These are phyloP conservation scores for Truncatella angustata DNA, from an alignment of 2,329 filamentous ascomycete species.

Conservation along the genomic window DNA sequence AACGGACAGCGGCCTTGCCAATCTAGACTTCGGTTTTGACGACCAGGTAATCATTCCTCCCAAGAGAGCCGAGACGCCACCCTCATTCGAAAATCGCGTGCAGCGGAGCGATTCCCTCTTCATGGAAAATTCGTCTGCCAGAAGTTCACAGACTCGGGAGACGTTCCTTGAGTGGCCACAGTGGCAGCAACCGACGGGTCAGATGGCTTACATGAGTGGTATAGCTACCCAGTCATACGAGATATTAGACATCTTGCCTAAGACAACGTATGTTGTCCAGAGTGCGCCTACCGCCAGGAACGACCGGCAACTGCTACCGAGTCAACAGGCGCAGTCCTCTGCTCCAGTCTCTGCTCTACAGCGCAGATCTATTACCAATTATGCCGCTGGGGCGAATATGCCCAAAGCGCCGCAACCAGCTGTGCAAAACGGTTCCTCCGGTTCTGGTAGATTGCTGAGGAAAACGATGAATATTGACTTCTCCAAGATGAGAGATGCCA, in stretches of 20 bases:
- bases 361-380: neutral
- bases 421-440: neutral
- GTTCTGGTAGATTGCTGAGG: neutral
- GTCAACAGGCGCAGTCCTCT: neutral
- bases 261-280: neutral
- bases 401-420: neutral
- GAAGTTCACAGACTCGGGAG: slow-evolving; percentile 7
- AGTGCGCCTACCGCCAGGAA: neutral
- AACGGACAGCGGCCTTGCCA: too few relatives aligned
- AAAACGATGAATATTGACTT: neutral
- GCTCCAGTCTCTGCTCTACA: neutral
- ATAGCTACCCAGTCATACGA: slow-evolving; percentile 5
- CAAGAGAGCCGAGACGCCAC: neutral
- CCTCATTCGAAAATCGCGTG: neutral
- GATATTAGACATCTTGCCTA: neutral
- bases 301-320: slow-evolving; percentile 9
- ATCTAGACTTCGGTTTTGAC: neutral
- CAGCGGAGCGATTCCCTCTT: slow-evolving; percentile 17
- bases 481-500: neutral
- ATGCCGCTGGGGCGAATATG: neutral
- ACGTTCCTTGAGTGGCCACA: slow-evolving; percentile 17
- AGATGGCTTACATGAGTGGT: neutral
- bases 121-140: neutral
- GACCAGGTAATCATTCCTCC: neutral
- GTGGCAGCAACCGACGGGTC: neutral